A percentile compares a stretch with the other conserved stretches of the same genome.
These are phyloP conservation scores for Gomphus bonarii DNA, from an alignment of 1,284 basidiomycete genomes.

Conservation along the genomic window DNA sequence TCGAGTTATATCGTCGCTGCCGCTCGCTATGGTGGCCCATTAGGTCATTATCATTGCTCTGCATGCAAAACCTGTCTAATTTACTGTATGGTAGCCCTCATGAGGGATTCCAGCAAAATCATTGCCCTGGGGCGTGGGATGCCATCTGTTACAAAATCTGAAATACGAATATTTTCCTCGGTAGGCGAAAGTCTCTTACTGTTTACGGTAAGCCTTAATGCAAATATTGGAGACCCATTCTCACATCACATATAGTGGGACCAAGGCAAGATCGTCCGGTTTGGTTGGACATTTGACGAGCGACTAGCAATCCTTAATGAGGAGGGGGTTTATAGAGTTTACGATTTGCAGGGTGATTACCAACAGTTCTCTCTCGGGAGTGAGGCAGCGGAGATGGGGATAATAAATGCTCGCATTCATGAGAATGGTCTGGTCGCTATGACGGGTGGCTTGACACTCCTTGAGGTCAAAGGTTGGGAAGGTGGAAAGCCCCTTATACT, in stretches of 20 bases:
- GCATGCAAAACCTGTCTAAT: slow-evolving; percentile 3
- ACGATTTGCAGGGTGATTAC: slow-evolving; percentile 82
- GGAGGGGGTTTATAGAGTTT: slow-evolving; percentile 85
- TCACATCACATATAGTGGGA: slow-evolving; percentile 64
- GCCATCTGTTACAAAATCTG: slow-evolving; percentile 57
- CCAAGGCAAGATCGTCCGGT: slow-evolving; percentile 65
- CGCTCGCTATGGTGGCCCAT: slow-evolving; percentile 79
- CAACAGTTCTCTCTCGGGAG: slow-evolving; percentile 75
- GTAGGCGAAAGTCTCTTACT: slow-evolving; percentile 57
- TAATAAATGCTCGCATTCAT: slow-evolving; percentile 79
- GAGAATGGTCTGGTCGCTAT: slow-evolving; percentile 82
- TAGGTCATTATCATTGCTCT: slow-evolving; percentile 45
- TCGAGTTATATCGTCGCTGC: slow-evolving; percentile 75
- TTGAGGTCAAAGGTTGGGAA: slow-evolving; percentile 82
- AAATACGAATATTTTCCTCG: slow-evolving; percentile 68
- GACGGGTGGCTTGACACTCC: slow-evolving; percentile 63
- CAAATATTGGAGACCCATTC: slow-evolving; percentile 14
- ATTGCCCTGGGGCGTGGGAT: slow-evolving; percentile 61
- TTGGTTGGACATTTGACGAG: slow-evolving; percentile 80
- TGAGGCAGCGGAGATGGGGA: slow-evolving; percentile 78
- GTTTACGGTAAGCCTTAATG: slow-evolving; percentile 38
- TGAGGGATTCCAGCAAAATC: slow-evolving; percentile 78
- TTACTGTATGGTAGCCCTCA: slow-evolving; percentile 49
- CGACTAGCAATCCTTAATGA: slow-evolving; percentile 82
- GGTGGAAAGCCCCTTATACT: slow-evolving; percentile 60